Conservation (phyloP, 1,139 yeast genomes). For the Yamadazyma siamensis region DNA sequence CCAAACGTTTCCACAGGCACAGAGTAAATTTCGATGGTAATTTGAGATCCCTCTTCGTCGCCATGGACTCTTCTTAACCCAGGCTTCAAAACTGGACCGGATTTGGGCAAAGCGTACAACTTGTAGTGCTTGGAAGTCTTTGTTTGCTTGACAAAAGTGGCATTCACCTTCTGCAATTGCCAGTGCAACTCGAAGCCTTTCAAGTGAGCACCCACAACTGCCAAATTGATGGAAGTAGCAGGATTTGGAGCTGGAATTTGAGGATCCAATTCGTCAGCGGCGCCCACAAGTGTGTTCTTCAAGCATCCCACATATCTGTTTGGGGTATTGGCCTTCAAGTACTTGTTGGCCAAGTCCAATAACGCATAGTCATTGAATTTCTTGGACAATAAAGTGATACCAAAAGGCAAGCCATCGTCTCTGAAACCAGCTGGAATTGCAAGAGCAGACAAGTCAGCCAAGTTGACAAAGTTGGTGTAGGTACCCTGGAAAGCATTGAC, state of each 20-base stretch:
- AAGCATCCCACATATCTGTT: constrained; percentile 38
- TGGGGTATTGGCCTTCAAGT: constrained; percentile 40
- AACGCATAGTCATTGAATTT: constrained; percentile 88
- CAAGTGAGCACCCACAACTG: constrained; percentile 96
- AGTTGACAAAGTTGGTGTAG: constrained; percentile 92
- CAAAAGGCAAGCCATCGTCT: constrained; percentile 82
- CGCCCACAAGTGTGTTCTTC: constrained; percentile 34
- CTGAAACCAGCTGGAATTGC: constrained; percentile 89
- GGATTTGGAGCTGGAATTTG: constrained; percentile 35
- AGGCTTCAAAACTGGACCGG: constrained; percentile 82
- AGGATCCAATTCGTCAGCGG: constrained; percentile 28
- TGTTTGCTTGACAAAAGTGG: constrained; percentile 64
- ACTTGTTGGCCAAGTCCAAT: constrained; percentile 74
- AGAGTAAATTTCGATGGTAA: constrained; percentile 77
- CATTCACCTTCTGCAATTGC: constrained; percentile 86
- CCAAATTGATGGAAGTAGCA: constrained; percentile 48
- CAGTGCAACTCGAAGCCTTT: constrained; percentile 87
- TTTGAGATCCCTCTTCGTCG: constrained; percentile 48
- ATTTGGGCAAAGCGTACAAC: constrained; percentile 78
- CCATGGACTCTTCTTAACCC: constrained; percentile 68
- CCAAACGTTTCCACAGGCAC: constrained; percentile 79
- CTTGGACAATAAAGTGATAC: constrained; percentile 77
- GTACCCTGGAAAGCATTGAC: constrained; percentile 92
- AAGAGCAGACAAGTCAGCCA: constrained; percentile 89
- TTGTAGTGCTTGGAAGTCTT: constrained; percentile 71